phyloP scores from a whole-genome alignment of 768 basidiomycete genomes.

The Leccinum variicolor region DNA sequence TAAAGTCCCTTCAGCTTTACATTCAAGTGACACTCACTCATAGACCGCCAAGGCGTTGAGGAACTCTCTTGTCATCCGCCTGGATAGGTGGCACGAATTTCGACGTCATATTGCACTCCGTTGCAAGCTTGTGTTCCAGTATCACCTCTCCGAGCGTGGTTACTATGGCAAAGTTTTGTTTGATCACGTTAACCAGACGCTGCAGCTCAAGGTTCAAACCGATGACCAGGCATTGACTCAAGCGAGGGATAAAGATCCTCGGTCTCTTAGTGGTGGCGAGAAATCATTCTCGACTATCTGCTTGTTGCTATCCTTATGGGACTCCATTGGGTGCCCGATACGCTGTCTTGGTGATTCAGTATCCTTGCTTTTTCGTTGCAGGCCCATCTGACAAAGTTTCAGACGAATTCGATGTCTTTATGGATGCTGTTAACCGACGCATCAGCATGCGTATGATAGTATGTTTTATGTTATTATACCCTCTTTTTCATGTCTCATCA shows the following conservation, averaged over 20 bases:
- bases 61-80: constrained; percentile 60
- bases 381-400: constrained; percentile 11
- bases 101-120: constrained; percentile 85
- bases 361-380: background rate
- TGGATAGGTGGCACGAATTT: constrained; percentile 82
- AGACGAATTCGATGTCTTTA: constrained; percentile 99
- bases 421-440: constrained; percentile 90
- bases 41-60: constrained; percentile 53
- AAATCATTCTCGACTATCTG: constrained; percentile 98
- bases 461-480: constrained; percentile 16
- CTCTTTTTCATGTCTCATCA: constrained; percentile 2
- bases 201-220: constrained; percentile 78
- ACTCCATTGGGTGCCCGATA: constrained; percentile 90
- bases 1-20: constrained; percentile 23
- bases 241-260: constrained; percentile 77
- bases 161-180: constrained; percentile 90
- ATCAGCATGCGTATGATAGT: constrained; percentile 97
- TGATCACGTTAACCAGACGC: constrained; percentile 63
- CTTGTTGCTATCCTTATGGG: constrained; percentile 92
- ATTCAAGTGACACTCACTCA: constrained; percentile 5
- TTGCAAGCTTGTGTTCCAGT: constrained; percentile 79
- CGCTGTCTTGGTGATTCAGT: constrained; percentile 73
- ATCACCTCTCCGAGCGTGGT: constrained; percentile 79
- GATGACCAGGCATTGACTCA: constrained; percentile 72
- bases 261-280: constrained; percentile 88